Percentiles rank a stretch among this genome's conserved stretches.
These are phyloP conservation scores for Saksenaea oblongispora DNA, from an alignment of 371 early-diverging fungal species.

Conservation along the genomic window DNA sequence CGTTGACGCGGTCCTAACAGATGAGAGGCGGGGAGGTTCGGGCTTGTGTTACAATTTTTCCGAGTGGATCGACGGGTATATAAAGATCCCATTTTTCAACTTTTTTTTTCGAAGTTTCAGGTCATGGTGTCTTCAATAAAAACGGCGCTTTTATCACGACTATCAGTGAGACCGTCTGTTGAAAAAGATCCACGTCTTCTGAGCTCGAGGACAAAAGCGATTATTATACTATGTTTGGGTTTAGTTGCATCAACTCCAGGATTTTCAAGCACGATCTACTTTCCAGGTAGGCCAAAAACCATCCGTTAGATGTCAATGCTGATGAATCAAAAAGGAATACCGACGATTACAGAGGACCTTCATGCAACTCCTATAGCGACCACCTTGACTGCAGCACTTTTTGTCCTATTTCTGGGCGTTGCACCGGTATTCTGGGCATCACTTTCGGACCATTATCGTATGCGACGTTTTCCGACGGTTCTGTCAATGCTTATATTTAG, in stretches of 20 bases:
- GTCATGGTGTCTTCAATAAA: slow-evolving; percentile 1
- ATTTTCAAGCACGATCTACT: slow-evolving; percentile 28
- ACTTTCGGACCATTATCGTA: slow-evolving; percentile 60
- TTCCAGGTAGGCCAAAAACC: slow-evolving; percentile 7
- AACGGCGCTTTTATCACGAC: slow-evolving; percentile 11
- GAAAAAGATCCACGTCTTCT: slow-evolving; percentile 30
- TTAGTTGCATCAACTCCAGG: slow-evolving; percentile 26
- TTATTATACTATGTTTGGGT: slow-evolving; percentile 22
- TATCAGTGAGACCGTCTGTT: slow-evolving; percentile 22
- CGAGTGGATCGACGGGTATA: neutral
- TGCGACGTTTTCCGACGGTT: slow-evolving; percentile 62
- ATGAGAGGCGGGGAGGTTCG: slow-evolving; percentile 1
- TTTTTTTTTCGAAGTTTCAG: no score
- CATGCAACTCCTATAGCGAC: slow-evolving; percentile 49
- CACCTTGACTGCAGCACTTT: slow-evolving; percentile 57
- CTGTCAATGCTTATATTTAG: slow-evolving; percentile 59
- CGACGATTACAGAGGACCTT: slow-evolving; percentile 47
- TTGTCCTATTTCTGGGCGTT: slow-evolving; percentile 59
- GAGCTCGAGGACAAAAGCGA: slow-evolving; percentile 11
- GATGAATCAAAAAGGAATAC: slow-evolving; percentile 37
- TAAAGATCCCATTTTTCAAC: neutral
- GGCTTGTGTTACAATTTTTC: neutral
- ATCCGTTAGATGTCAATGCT: neutral
- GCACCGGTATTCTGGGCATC: slow-evolving; percentile 69
- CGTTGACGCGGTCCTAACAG: no score